These are phyloP conservation scores for Suillus spraguei DNA, from an alignment of 768 basidiomycete species.

Conservation along the genomic window DNA sequence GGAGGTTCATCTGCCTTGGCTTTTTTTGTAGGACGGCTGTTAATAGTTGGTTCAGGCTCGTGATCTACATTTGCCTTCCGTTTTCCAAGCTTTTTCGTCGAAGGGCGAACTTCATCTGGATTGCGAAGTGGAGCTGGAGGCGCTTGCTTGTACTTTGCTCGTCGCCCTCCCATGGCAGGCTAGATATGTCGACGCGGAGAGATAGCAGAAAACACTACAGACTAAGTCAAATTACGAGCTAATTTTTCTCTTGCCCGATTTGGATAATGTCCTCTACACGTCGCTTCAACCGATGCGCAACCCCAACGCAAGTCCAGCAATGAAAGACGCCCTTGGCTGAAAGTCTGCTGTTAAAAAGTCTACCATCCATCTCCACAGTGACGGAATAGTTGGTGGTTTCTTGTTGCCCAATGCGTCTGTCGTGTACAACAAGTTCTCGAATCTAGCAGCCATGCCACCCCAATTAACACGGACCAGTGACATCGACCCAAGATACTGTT, in stretches of 20 bases:
- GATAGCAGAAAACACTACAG: not conserved
- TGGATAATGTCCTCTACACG: slow-evolving; percentile 19
- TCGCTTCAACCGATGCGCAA: slow-evolving; percentile 69
- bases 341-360: slow-evolving; percentile 93
- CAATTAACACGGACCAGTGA: slow-evolving; percentile 83
- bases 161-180: slow-evolving; percentile 76
- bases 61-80: slow-evolving; percentile 60
- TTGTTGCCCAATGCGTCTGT: slow-evolving; percentile 54
- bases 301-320: slow-evolving; percentile 82
- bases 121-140: slow-evolving; percentile 62
- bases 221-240: slow-evolving; percentile 3
- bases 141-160: slow-evolving; percentile 83
- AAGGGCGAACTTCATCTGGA: slow-evolving; percentile 34
- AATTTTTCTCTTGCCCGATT: slow-evolving; percentile 29
- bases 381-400: slow-evolving; percentile 63
- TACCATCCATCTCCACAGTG: slow-evolving; percentile 67
- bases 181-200: not conserved
- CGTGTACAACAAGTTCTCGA: slow-evolving; percentile 75
- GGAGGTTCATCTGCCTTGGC: slow-evolving; percentile 28
- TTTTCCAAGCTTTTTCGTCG: slow-evolving; percentile 67
- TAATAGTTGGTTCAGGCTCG: slow-evolving; percentile 27
- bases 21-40: slow-evolving; percentile 38
- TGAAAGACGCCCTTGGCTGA: slow-evolving; percentile 86
- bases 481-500: slow-evolving; percentile 77
- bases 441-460: slow-evolving; percentile 61